Conservation (phyloP, 2,329 filamentous ascomycete genomes). For the Cladorrhinum sp. region DNA sequence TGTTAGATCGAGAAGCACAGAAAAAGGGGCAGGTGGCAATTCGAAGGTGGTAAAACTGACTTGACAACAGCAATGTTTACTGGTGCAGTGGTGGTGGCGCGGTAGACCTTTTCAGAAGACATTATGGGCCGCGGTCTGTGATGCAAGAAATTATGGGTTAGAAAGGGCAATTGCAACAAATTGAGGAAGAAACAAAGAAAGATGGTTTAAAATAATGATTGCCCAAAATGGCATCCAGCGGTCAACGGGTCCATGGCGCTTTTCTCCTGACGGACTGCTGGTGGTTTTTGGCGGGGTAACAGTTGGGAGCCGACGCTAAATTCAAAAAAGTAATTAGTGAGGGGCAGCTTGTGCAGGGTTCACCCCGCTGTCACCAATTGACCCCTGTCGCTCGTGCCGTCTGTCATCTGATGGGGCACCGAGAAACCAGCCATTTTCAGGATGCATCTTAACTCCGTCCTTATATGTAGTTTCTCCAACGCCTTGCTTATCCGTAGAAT, state of each 20-base stretch:
- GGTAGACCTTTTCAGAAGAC: constrained; percentile 60
- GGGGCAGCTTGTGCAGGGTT: neutral
- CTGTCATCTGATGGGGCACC: no score
- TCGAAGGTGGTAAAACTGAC: constrained; percentile 42
- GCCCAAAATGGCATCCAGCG: neutral
- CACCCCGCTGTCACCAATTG: neutral
- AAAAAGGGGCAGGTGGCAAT: neutral
- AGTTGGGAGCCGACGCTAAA: neutral
- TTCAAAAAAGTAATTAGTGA: neutral
- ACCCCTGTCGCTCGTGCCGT: neutral
- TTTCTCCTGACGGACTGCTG: constrained; percentile 1
- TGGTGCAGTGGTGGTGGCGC: constrained; percentile 91
- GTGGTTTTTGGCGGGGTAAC: neutral
- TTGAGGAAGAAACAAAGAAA: neutral
- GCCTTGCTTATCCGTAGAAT: no score
- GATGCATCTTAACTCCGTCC: no score
- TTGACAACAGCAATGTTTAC: constrained; percentile 99
- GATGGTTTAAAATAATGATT: neutral
- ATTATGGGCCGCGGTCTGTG: constrained; percentile 14
- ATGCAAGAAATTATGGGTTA: neutral
- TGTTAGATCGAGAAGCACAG: constrained; percentile 15
- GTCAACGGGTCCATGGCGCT: neutral
- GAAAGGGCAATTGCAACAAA: neutral
- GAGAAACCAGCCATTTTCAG: neutral
- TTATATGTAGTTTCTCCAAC: no score